A percentile compares a stretch with the other conserved stretches of the same genome.
These are phyloP conservation scores for Argentina anserina DNA, from an alignment of 306 rosid species.

Conservation along the genomic window DNA sequence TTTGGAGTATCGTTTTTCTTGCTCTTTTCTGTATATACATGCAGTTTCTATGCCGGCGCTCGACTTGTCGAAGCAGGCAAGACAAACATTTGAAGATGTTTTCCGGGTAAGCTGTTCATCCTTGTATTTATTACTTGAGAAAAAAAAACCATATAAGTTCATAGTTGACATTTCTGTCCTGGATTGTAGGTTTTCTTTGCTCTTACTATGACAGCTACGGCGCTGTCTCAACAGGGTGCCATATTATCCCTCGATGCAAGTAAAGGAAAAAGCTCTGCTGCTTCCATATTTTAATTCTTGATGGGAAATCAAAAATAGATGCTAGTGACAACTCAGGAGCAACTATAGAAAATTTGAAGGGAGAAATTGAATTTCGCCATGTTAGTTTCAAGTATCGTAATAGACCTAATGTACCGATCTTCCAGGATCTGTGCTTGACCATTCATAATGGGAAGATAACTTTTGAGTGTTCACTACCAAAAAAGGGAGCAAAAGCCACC, in stretches of 20 bases:
- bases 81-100: conserved; percentile 42
- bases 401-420: conserved; percentile 54
- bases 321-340: conserved; percentile 49
- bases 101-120: conserved; percentile 44
- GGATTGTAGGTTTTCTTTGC: conserved; percentile 59
- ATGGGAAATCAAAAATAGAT: conserved; percentile 53
- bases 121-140: background rate
- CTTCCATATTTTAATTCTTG: conserved; percentile 66
- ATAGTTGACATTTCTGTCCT: background rate
- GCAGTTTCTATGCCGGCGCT: conserved; percentile 62
- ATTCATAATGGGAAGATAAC: conserved; percentile 65
- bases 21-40: conserved; percentile 44
- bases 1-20: conserved; percentile 52
- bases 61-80: conserved; percentile 49
- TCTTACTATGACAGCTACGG: conserved; percentile 50
- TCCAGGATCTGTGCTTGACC: conserved; percentile 55
- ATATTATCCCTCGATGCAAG: conserved; percentile 46
- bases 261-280: conserved; percentile 58
- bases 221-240: conserved; percentile 51
- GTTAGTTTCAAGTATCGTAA: conserved; percentile 71
- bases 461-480: background rate
- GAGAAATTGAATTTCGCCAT: conserved; percentile 54
- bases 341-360: conserved; percentile 45
- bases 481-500: too few species aligned
- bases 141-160: background rate